These are phyloP conservation scores for Jamesozyma lodderae DNA, from an alignment of 805 yeast species.

Conservation along the genomic window DNA sequence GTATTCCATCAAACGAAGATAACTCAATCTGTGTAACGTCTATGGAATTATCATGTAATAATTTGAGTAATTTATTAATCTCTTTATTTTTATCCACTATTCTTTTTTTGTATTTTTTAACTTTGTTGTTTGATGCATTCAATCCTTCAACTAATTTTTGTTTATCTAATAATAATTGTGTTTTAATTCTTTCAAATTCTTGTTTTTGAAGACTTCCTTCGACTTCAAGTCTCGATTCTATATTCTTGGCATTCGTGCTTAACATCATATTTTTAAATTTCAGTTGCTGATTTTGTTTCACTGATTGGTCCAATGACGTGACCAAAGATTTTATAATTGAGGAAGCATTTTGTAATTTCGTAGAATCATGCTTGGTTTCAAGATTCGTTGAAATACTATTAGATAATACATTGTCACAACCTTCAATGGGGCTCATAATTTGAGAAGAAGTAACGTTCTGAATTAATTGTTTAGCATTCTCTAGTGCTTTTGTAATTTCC, in stretches of 20 bases:
- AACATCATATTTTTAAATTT: slow-evolving; percentile 34
- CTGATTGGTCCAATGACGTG: slow-evolving; percentile 17
- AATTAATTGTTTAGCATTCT: slow-evolving; percentile 8
- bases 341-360: not conserved
- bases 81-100: slow-evolving; percentile 38
- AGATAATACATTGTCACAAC: not conserved
- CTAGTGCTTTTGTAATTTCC: slow-evolving; percentile 2
- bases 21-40: slow-evolving; percentile 7
- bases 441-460: slow-evolving; percentile 5
- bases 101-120: slow-evolving; percentile 38
- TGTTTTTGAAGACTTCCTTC: slow-evolving; percentile 28
- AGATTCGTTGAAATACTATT: not conserved
- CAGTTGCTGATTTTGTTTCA: slow-evolving; percentile 28
- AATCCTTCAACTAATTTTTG: slow-evolving; percentile 33
- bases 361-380: not conserved
- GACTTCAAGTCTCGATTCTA: slow-evolving; percentile 22
- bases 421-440: slow-evolving; percentile 10
- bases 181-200: slow-evolving; percentile 28
- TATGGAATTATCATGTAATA: slow-evolving; percentile 22
- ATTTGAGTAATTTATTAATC: slow-evolving; percentile 33
- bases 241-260: slow-evolving; percentile 21
- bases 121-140: slow-evolving; percentile 34
- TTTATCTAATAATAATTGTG: slow-evolving; percentile 27
- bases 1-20: slow-evolving; percentile 5
- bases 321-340: slow-evolving; percentile 14